Evolutionary conservation across 306 rosid species (phyloP).

Genomic region (Parietaria judaica): DNA sequence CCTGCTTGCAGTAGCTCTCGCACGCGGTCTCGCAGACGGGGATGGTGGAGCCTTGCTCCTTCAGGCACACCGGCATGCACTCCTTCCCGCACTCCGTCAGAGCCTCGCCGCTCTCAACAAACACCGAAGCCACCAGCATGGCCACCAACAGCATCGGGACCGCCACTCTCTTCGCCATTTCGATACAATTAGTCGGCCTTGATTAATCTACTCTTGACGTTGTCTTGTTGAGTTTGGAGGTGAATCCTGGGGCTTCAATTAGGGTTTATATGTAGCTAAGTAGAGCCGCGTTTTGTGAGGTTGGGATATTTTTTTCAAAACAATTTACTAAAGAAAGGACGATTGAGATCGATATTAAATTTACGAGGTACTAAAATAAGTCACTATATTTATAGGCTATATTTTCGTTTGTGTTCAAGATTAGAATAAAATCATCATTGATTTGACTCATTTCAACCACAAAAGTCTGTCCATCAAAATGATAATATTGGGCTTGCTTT

Average conservation of each 20-base stretch:
- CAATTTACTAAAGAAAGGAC: neutral
- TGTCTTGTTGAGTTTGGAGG: neutral
- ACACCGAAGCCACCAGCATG: slow-evolving; percentile 18
- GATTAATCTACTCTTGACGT: no score
- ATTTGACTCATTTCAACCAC: no score
- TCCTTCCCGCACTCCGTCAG: slow-evolving; percentile 26
- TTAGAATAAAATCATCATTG: no score
- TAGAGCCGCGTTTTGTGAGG: slow-evolving; percentile 7
- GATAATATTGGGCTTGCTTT: no score
- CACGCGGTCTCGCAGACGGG: slow-evolving; percentile 28
- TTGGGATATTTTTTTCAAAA: neutral
- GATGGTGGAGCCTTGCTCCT: slow-evolving; percentile 28
- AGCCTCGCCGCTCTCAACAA: slow-evolving; percentile 12
- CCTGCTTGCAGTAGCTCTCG: slow-evolving; percentile 15
- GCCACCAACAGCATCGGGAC: slow-evolving; percentile 11
- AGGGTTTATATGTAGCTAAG: slow-evolving; percentile 21
- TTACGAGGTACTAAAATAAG: no score
- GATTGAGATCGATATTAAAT: neutral
- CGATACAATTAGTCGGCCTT: neutral
- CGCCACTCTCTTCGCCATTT: neutral
- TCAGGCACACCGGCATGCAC: slow-evolving; percentile 51
- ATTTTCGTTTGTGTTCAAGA: no score
- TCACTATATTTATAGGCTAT: neutral
- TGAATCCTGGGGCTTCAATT: neutral
- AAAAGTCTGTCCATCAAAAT: no score